These are phyloP conservation scores for Zanthoxylum bungeanum DNA, from an alignment of 345 rosid genomes.

Conservation along the genomic window DNA sequence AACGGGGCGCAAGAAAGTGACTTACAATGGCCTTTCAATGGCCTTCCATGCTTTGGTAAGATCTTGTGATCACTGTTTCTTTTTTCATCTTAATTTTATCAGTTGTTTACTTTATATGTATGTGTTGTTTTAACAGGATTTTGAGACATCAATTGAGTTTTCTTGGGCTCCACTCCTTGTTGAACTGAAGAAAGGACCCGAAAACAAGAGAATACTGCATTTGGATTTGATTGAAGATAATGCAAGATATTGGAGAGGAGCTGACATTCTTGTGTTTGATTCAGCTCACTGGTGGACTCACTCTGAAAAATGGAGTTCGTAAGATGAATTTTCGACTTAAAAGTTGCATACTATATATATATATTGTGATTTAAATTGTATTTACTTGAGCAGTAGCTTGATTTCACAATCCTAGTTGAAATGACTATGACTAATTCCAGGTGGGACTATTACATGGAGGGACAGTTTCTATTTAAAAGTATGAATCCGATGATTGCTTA, in stretches of 20 bases:
- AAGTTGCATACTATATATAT: background rate
- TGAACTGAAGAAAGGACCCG: slow-evolving; percentile 58
- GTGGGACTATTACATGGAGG: slow-evolving; percentile 78
- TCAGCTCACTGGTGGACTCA: slow-evolving; percentile 99
- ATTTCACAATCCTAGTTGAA: background rate
- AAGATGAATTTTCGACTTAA: slow-evolving; percentile 21
- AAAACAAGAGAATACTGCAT: slow-evolving; percentile 64
- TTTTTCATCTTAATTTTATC: background rate
- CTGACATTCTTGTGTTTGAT: slow-evolving; percentile 82
- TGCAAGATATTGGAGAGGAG: slow-evolving; percentile 88
- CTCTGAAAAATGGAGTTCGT: slow-evolving; percentile 68
- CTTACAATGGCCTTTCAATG: slow-evolving; percentile 80
- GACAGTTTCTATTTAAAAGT: slow-evolving; percentile 32
- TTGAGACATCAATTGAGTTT: slow-evolving; percentile 74
- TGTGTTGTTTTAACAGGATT: slow-evolving; percentile 54
- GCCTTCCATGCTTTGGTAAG: slow-evolving; percentile 81
- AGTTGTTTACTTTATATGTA: background rate
- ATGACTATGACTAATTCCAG: slow-evolving; percentile 27
- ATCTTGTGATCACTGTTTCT: background rate
- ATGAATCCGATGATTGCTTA: slow-evolving; percentile 77
- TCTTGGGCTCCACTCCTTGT: slow-evolving; percentile 95
- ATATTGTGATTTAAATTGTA: background rate
- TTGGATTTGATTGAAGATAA: slow-evolving; percentile 87
- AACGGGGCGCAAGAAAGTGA: slow-evolving; percentile 55
- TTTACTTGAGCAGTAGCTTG: no score